phyloP scores from a whole-genome alignment of 495 filamentous ascomycete genomes.

The Aspergillus conjunctus region DNA sequence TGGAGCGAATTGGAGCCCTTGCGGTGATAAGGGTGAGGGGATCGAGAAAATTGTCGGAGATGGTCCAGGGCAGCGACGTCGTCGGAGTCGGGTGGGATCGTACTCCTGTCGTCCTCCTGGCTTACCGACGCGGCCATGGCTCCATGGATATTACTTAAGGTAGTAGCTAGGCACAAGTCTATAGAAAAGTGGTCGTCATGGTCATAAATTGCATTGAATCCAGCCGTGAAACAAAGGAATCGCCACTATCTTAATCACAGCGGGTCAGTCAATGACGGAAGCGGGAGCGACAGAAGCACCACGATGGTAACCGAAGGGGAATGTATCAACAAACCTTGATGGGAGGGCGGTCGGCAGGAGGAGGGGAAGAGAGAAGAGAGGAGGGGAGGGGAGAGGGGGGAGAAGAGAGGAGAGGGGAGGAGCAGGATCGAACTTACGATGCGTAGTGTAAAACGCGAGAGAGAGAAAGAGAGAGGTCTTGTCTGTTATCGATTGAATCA shows the following conservation, averaged over 20 bases:
- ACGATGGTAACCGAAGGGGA: constrained; percentile 11
- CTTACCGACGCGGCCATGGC: constrained; percentile 44
- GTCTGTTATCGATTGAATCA: constrained; percentile 32
- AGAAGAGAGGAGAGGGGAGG: constrained; percentile 14
- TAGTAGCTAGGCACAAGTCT: constrained; percentile 9
- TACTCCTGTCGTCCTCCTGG: constrained; percentile 40
- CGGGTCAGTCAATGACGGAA: constrained; percentile 3
- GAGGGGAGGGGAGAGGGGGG: constrained; percentile 11
- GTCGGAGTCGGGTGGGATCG: constrained; percentile 30
- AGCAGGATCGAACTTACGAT: neutral
- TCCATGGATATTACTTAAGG: constrained; percentile 32
- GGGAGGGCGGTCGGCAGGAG: constrained; percentile 8
- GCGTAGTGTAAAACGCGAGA: neutral
- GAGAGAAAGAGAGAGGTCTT: neutral
- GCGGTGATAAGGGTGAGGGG: constrained; percentile 76
- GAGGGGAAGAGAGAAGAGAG: constrained; percentile 8
- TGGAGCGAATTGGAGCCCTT: constrained; percentile 33
- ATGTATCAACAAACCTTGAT: constrained; percentile 13
- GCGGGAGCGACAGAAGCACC: neutral
- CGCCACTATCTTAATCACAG: constrained; percentile 4
- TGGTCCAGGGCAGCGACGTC: constrained; percentile 26
- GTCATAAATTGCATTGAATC: constrained; percentile 1
- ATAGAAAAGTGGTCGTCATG: constrained; percentile 40
- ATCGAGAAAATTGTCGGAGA: constrained; percentile 63
- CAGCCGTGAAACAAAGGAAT: constrained; percentile 7